These are phyloP conservation scores for Pythium dissotocum DNA, from an alignment of 352 stramenopile genomes.

Conservation along the genomic window DNA sequence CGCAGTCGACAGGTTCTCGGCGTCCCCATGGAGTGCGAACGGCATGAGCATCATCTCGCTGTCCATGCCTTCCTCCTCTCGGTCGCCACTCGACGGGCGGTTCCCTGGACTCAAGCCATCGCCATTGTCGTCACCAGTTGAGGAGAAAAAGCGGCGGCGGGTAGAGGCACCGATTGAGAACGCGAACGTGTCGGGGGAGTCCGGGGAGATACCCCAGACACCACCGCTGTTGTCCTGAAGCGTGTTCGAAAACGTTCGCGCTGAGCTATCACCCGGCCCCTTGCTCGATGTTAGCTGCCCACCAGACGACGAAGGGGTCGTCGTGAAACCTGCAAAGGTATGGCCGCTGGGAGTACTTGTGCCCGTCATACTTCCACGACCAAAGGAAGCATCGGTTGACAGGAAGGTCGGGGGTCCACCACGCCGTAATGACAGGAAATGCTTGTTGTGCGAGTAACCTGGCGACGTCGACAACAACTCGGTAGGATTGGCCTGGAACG, in stretches of 20 bases:
- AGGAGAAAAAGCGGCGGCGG: slow-evolving; percentile 50
- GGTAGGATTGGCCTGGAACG: slow-evolving; percentile 66
- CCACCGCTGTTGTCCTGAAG: slow-evolving; percentile 55
- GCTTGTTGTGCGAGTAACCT: slow-evolving; percentile 75
- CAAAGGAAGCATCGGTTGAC: slow-evolving; percentile 55
- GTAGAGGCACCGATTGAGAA: slow-evolving; percentile 44
- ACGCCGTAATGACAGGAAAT: slow-evolving; percentile 42
- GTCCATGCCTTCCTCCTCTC: slow-evolving; percentile 19
- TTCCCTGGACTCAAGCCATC: not conserved
- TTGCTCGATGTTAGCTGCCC: not conserved
- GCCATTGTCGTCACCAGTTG: slow-evolving; percentile 16
- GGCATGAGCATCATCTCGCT: slow-evolving; percentile 50
- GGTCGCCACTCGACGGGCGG: slow-evolving; percentile 21
- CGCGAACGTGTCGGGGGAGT: slow-evolving; percentile 65
- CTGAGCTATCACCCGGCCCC: slow-evolving; percentile 19
- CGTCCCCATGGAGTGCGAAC: slow-evolving; percentile 60
- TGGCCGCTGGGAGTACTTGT: slow-evolving; percentile 30
- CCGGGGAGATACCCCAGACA: slow-evolving; percentile 67
- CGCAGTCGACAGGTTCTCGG: slow-evolving; percentile 33
- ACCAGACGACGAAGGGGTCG: not conserved
- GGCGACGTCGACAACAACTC: slow-evolving; percentile 74
- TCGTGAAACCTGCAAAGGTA: slow-evolving; percentile 9
- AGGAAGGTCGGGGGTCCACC: slow-evolving; percentile 54
- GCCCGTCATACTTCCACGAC: slow-evolving; percentile 26
- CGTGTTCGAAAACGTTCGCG: slow-evolving; percentile 63